A percentile compares a stretch with the other conserved stretches of the same genome.
phyloP scores from a whole-genome alignment of 179 eudicot species.

The Pouteria campechiana region DNA sequence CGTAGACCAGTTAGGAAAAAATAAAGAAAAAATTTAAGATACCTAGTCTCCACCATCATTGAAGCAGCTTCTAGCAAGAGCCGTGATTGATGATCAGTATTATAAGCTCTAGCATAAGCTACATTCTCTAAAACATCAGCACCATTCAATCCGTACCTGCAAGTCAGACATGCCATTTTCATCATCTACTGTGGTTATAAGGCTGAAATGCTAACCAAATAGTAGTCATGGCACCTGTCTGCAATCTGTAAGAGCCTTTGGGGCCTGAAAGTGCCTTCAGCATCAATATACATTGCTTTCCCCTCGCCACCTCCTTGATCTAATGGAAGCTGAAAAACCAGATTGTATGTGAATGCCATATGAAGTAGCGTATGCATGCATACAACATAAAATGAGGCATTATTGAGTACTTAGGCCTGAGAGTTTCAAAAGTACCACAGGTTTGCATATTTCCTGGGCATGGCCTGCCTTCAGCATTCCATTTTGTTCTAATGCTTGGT shows the following conservation, averaged over 20 bases:
- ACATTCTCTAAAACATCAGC: conserved; percentile 92
- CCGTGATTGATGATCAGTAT: conserved; percentile 97
- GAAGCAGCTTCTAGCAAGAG: conserved; percentile 98
- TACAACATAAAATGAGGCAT: no score
- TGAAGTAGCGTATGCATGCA: no score
- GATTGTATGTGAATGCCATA: not conserved
- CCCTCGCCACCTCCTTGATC: conserved; percentile 99
- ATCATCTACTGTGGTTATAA: not conserved
- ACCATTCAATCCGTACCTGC: conserved; percentile 87
- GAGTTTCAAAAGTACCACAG: no score
- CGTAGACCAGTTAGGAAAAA: no score
- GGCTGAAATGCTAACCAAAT: not conserved
- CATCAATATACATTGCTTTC: conserved; percentile 98
- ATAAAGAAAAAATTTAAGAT: not conserved
- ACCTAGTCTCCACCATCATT: conserved; percentile 99
- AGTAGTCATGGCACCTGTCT: conserved; percentile 44
- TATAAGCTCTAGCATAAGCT: conserved; percentile 96
- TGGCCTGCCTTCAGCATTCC: no score
- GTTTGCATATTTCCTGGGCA: no score
- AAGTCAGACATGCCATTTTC: conserved; percentile 6
- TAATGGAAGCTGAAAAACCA: conserved; percentile 60
- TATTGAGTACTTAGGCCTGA: no score
- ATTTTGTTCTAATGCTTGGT: no score
- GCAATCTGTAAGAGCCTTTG: conserved; percentile 94
- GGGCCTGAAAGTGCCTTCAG: conserved; percentile 96